Base-by-base conservation (phyloP, 2,329 filamentous ascomycete species). In the Zymoseptoria ardabiliae region DNA sequence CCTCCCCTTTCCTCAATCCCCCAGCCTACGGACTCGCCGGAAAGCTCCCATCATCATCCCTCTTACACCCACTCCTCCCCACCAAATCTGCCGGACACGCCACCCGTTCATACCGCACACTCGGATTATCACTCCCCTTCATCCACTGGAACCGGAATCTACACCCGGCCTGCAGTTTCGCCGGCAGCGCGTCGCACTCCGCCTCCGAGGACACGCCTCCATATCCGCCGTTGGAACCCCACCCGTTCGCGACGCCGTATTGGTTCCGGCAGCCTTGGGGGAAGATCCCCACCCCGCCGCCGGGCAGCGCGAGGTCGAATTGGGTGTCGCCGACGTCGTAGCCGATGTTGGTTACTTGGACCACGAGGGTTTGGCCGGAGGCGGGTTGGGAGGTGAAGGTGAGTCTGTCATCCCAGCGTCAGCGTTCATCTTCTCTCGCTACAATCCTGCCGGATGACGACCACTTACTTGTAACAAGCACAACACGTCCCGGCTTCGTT, bases 71-170 rank as follows among this genome's bases (percentile, higher is more conserved):
- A 8, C 74, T 75, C 59, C 75, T 76, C 21, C 72, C 75, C 1
- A 76, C 79, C 58, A 85, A 66, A 50, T 73, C 78, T 41, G 76
- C 71, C 13, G 82, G 82, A 71, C 82, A 85, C 62, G 78, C 75
- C 11, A 86, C 82, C 71, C 82, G 77, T 71, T 77, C 73, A 72
- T 82, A 86, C 57, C 72, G 75, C 57, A 86, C 79, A 25, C 66
- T 67, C 49, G 65, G 65, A 54, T 66, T 65, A 41, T 65, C 60
- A 4, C 60, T 78, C 62, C 79, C 79, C 63, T 76, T 68, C 73
- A 86, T 85, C 83, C 83, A 86, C 74, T 85, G 65, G 68, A 85
- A 87, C 61, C 83, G 81, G 81, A 83, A 87, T 70, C 80, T 75
- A 73, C 84, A 86, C 8, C 84, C 84, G 9, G 73, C 75, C 74